Conservation (phyloP, 1,284 basidiomycete genomes). For the Ceratobasidium sp. region DNA sequence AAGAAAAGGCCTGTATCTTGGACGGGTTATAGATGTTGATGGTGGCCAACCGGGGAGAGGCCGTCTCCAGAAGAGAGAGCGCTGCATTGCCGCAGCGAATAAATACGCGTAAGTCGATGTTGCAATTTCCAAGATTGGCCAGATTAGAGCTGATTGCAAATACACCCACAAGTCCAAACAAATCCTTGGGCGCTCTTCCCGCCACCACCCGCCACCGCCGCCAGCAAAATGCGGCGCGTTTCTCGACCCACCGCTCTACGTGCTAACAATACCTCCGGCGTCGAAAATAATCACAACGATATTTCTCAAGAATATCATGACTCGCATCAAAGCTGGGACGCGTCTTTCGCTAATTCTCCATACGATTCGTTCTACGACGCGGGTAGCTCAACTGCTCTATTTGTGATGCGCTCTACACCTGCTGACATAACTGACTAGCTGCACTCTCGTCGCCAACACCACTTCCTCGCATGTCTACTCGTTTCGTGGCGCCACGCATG, state of each 20-base stretch:
- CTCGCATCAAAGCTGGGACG: background rate
- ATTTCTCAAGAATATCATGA: background rate
- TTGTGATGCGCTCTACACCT: background rate
- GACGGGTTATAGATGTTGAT: background rate
- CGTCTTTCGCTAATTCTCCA: conserved; percentile 1
- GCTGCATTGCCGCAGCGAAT: conserved; percentile 25
- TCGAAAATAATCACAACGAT: background rate
- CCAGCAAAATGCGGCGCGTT: background rate
- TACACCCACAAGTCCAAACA: conserved; percentile 21
- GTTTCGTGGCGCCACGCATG: background rate
- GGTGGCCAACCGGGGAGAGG: conserved; percentile 29
- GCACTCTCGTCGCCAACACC: conserved; percentile 26
- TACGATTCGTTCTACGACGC: conserved; percentile 15
- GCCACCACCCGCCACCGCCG: conserved; percentile 22
- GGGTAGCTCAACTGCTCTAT: background rate
- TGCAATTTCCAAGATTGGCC: background rate
- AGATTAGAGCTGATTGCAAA: conserved; percentile 17
- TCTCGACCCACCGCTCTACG: background rate
- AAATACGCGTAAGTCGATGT: background rate
- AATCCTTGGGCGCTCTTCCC: background rate
- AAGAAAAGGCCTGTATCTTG: background rate
- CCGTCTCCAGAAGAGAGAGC: conserved; percentile 32
- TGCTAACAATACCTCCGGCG: background rate
- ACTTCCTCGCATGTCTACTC: conserved; percentile 3
- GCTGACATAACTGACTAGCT: background rate